These are phyloP conservation scores for Trichoderma virens DNA, from an alignment of 495 filamentous ascomycete species.

Conservation along the genomic window DNA sequence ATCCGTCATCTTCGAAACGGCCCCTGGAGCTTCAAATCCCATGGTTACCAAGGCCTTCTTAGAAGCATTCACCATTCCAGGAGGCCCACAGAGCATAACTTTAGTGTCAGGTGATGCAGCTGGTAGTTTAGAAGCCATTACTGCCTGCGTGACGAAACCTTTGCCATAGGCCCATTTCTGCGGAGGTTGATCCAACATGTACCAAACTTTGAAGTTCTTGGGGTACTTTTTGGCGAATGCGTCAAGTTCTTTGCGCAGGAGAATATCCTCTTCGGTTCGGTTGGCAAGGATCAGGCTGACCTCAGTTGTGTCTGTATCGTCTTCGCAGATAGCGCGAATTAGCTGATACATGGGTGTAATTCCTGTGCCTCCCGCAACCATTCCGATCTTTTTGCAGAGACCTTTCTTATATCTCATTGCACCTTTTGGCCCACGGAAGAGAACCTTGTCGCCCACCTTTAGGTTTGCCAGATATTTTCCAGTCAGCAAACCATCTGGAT, in stretches of 20 bases:
- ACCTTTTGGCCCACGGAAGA: not conserved
- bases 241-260: not conserved
- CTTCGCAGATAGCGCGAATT: not conserved
- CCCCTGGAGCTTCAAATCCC: not conserved
- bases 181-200: not conserved
- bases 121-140: not conserved
- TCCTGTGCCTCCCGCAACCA: not conserved
- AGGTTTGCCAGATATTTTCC: not conserved
- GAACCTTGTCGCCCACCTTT: not conserved
- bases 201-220: not conserved
- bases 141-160: not conserved
- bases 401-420: not conserved
- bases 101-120: not conserved
- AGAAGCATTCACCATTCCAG: not conserved
- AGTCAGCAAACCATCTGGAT: not conserved
- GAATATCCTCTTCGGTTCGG: not conserved
- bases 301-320: not conserved
- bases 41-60: not conserved
- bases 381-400: not conserved
- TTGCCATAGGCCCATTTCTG: not conserved
- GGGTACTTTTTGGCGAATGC: not conserved
- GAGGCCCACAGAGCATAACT: not conserved
- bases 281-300: not conserved
- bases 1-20: not conserved
- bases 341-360: no score